These are phyloP conservation scores for Curvularia sp. DNA, from an alignment of 2,329 filamentous ascomycete species.

Conservation along the genomic window DNA sequence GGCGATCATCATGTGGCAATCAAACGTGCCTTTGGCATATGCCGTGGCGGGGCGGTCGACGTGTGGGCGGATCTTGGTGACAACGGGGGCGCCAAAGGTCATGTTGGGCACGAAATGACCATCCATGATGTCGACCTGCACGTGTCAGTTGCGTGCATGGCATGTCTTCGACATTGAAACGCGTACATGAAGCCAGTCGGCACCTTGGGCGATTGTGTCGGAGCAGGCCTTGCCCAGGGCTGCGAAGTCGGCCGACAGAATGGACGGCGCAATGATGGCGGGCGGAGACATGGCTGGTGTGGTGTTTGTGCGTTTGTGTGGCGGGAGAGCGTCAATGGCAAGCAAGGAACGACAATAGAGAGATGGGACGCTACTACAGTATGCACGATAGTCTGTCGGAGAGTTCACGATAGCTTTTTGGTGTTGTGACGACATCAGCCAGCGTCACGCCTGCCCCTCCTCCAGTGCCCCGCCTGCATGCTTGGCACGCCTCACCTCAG, in stretches of 20 bases:
- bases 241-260: constrained; percentile 95
- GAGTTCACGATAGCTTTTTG: constrained; percentile 39
- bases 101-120: constrained; percentile 99
- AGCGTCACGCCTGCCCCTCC: constrained; percentile 26
- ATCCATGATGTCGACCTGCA: constrained; percentile 97
- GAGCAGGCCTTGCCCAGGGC: constrained; percentile 85
- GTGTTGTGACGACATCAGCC: constrained; percentile 40
- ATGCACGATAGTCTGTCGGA: background rate
- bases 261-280: constrained; percentile 97
- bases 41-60: constrained; percentile 75
- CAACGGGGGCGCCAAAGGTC: constrained; percentile 93
- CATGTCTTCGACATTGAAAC: constrained; percentile 12
- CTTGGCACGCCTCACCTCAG: constrained; percentile 26
- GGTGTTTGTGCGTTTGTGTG: constrained; percentile 6
- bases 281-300: constrained; percentile 75
- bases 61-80: constrained; percentile 88
- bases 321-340: constrained; percentile 9
- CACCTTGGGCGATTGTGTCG: constrained; percentile 82
- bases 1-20: constrained; percentile 99
- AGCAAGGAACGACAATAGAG: constrained; percentile 27
- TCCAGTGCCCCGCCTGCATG: constrained; percentile 17
- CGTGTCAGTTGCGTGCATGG: constrained; percentile 65
- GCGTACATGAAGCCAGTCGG: constrained; percentile 60
- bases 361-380: background rate
- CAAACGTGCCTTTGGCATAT: constrained; percentile 87